Percentiles rank a stretch among this genome's conserved stretches.
Evolutionary conservation across 352 stramenopile species (phyloP).

Genomic region (Globisporangium echinulatum): DNA sequence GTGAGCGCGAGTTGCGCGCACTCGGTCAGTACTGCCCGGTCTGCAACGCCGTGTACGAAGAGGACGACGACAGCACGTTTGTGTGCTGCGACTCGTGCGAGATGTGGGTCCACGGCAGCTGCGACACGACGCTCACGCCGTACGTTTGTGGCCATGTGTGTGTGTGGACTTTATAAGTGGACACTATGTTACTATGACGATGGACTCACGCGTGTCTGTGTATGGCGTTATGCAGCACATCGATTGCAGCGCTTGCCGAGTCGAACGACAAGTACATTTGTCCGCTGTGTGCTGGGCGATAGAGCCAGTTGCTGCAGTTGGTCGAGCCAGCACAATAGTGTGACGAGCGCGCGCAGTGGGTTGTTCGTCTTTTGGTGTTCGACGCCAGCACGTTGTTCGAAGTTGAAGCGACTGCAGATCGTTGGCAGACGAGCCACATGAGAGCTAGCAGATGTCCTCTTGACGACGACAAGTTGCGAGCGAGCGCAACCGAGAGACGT

Average conservation of each 20-base stretch:
- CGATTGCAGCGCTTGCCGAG: slow-evolving; percentile 51
- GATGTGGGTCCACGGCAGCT: slow-evolving; percentile 80
- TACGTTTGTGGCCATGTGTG: slow-evolving; percentile 21
- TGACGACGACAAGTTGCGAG: too few relatives aligned
- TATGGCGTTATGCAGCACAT: slow-evolving; percentile 19
- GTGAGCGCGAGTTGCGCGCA: slow-evolving; percentile 69
- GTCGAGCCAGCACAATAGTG: too few relatives aligned
- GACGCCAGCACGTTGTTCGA: too few relatives aligned
- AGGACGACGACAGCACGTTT: slow-evolving; percentile 80
- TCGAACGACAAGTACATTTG: slow-evolving; percentile 85
- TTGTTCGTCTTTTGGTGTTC: too few relatives aligned
- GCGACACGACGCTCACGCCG: slow-evolving; percentile 59
- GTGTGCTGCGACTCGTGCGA: slow-evolving; percentile 87
- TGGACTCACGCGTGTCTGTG: slow-evolving; percentile 2
- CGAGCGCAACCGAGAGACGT: too few relatives aligned
- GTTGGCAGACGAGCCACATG: not conserved
- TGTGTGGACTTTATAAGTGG: not conserved
- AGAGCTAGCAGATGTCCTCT: too few relatives aligned
- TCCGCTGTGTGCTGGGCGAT: slow-evolving; percentile 56
- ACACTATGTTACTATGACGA: not conserved
- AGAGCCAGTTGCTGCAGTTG: not conserved
- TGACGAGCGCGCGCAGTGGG: too few relatives aligned
- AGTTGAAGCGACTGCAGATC: not conserved
- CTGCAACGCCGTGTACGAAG: slow-evolving; percentile 81
- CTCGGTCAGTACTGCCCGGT: slow-evolving; percentile 83